A percentile compares a stretch with the other conserved stretches of the same genome.
These are phyloP conservation scores for Saccharomycopsis fodiens DNA, from an alignment of 805 yeast species.

Conservation along the genomic window DNA sequence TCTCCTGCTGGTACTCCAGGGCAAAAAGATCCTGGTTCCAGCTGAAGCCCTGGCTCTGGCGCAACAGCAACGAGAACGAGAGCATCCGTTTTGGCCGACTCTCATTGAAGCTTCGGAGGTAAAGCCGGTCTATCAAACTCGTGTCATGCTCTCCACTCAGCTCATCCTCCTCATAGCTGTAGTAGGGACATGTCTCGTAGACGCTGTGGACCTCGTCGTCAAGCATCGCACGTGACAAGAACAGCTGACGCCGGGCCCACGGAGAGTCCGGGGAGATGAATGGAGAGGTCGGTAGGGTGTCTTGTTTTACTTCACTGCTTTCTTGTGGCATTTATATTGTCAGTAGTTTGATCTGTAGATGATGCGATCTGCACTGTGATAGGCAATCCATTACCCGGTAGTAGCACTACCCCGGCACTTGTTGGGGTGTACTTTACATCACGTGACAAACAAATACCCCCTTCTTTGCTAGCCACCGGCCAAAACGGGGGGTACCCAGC, in stretches of 20 bases:
- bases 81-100: constrained; percentile 23
- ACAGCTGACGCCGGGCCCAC: constrained; percentile 47
- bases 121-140: neutral
- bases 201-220: constrained; percentile 46
- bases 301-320: no score
- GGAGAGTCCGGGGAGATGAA: constrained; percentile 38
- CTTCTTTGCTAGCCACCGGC: no score
- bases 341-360: no score
- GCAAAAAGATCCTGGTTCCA: constrained; percentile 78
- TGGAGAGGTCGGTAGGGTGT: no score
- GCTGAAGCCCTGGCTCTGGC: constrained; percentile 64
- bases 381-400: no score
- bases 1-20: constrained; percentile 51
- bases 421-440: no score
- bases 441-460: no score
- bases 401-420: no score
- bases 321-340: no score
- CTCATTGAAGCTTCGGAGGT: neutral
- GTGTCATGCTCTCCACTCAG: constrained; percentile 23
- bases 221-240: constrained; percentile 50
- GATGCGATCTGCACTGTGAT: no score
- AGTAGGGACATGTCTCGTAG: constrained; percentile 32
- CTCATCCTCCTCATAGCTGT: constrained; percentile 25
- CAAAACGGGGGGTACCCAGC: no score
- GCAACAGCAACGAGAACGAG: constrained; percentile 37